Evolutionary conservation across 306 rosid genomes (phyloP), one percentile per base, ranked within the genome.

Genomic region (Abrus pulchellus): DNA sequence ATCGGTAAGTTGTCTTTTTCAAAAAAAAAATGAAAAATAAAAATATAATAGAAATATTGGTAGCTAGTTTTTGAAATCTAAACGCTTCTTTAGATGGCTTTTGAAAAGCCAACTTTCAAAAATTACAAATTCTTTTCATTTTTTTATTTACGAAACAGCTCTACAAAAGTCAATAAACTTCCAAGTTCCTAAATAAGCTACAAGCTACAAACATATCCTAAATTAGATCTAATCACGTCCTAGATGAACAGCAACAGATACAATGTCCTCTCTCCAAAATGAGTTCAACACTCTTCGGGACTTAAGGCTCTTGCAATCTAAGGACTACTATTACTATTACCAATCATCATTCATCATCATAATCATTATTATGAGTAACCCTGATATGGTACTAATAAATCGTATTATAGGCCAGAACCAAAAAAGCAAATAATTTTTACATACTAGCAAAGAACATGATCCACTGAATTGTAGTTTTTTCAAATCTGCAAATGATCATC

Each of bases 381-480:
- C 9, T 30, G 40, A 59, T 9, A 59, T 59, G 9, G 9, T 6
- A 9, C 43, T 7, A 36, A 36, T 5, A 71, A 29, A 38, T 50
- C 81, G 9, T 57, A 63, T 75, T 76, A 61, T 57, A 28, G 38
- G 7, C 59, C 75, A 54, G 20, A 68, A 67, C 33, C 30, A 30
- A 52, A 52, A 36, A 67, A 67, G 11, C 40, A 36, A 12, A 20
- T 8, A 9, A 66, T 45, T 68, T 68, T 41, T 27, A 47, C 11
- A 27, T 47, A 47, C 40, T 59, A 29, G 20, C 14, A 60, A 60
- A 20, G 43, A 3, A 4, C 64, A 59, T 4, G 64, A 59, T 32
- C 11, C 41, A 30, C 43, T 3, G 7, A 60, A 10, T 62, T 36
- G 68, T 34, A 36, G 40, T 36, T 36, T 36, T 2, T 36, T 36